Evolutionary conservation across 108 stramenopile species (phyloP).

Genomic region (Stephanodiscus minutulus): DNA sequence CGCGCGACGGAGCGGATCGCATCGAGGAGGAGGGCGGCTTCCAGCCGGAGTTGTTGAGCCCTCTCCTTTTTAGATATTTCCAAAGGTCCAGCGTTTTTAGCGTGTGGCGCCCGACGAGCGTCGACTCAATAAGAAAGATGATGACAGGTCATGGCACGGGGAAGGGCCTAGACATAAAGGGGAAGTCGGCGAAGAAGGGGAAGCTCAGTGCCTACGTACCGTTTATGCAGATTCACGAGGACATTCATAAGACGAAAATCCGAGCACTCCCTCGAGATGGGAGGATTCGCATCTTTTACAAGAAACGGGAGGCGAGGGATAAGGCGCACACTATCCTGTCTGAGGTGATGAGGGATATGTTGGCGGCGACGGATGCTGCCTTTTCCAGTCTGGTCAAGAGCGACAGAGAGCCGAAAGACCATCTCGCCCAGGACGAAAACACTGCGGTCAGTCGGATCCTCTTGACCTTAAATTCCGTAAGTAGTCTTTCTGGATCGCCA

Average conservation of each 20-base stretch:
- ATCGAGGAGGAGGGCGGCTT: slow-evolving; percentile 46
- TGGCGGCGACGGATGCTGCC: slow-evolving; percentile 11
- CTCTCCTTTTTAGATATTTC: slow-evolving; percentile 34
- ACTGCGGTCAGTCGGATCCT: neutral
- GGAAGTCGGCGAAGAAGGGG: slow-evolving; percentile 58
- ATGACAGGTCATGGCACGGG: slow-evolving; percentile 53
- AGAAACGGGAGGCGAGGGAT: slow-evolving; percentile 49
- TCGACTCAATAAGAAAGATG: slow-evolving; percentile 50
- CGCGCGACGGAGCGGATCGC: slow-evolving; percentile 46
- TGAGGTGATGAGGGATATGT: slow-evolving; percentile 42
- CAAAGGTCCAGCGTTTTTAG: slow-evolving; percentile 48
- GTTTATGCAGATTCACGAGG: slow-evolving; percentile 59
- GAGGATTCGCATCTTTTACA: slow-evolving; percentile 62
- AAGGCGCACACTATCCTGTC: slow-evolving; percentile 37
- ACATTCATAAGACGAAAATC: slow-evolving; percentile 58
- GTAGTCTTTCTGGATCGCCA: neutral
- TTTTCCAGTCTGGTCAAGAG: slow-evolving; percentile 1
- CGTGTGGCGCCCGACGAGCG: slow-evolving; percentile 52
- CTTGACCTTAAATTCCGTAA: neutral
- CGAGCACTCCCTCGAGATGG: slow-evolving; percentile 43
- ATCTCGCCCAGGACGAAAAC: neutral
- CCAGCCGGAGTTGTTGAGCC: slow-evolving; percentile 42
- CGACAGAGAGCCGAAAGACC: neutral
- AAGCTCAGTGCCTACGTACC: slow-evolving; percentile 52
- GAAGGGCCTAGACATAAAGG: slow-evolving; percentile 60